Evolutionary conservation across 1,284 basidiomycete genomes (phyloP), one percentile per base, ranked within the genome.

Genomic region (Sanghuangporus baumii): DNA sequence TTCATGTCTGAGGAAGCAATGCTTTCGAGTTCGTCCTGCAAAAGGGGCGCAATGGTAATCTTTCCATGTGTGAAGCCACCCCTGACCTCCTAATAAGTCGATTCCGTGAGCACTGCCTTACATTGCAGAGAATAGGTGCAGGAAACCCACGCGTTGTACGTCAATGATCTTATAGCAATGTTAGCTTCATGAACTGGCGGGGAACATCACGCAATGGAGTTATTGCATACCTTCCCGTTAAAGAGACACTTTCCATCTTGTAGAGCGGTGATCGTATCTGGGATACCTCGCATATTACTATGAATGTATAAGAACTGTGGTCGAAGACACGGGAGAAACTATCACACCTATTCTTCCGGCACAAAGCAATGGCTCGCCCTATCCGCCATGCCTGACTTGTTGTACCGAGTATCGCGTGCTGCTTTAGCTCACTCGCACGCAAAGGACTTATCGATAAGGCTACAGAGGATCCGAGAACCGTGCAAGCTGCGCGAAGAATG

Each of bases 321-420:
- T n/a, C 37, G n/a, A 12, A 2, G 18, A 14, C 51, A 50, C 6
- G 14, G 7, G 11, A 16, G 8, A 38, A 16, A 8, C 6, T 23
- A 8, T 16, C 23, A 37, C 8, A 67, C 67, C 63, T 69, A 40
- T 43, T 70, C 62, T 72, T 74, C 43, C 77, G 72, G 63, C 75
- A 73, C 6, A 76, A 69, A 7, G 75, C 73, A 23, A 80, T 74
- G 3, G 76, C 79, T 34, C 80, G 75, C 8, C 83, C 82, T 36
- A 84, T 76, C 26, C 82, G 73, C 82, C 82, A 84, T 0, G 79
- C 77, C 68, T 82, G 80, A 40, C 81, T 83, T 31, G 81, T 75
- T 20, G 78, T 80, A 47, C 77, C 78, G 5, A 74, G 71, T 5
- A 84, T 73, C 3, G 78, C 79, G 65, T 77, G 79, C 54, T 78